These are phyloP conservation scores for Tetrahymena malaccensis DNA, from an alignment of 73 alveolate genomes.

Conservation along the genomic window DNA sequence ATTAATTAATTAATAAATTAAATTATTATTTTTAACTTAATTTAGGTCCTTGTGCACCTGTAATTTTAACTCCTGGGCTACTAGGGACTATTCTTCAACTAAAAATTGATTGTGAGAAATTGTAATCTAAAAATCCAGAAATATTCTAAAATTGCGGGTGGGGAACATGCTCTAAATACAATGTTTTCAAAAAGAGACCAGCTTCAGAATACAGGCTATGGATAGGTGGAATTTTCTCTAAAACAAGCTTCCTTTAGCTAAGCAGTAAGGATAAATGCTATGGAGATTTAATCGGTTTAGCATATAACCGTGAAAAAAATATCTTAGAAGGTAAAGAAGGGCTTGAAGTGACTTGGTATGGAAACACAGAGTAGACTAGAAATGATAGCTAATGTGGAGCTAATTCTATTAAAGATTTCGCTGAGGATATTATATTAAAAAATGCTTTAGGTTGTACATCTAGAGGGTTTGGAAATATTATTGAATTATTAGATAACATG, in stretches of 20 bases:
- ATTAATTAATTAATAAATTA: no score
- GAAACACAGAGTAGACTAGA: constrained; percentile 1
- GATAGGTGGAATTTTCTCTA: constrained; percentile 1
- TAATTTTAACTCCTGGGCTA: constrained; percentile 15
- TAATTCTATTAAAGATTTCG: background rate
- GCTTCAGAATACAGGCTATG: constrained; percentile 13
- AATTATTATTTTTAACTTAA: no score
- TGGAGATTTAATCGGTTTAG: constrained; percentile 14
- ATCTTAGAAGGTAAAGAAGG: background rate
- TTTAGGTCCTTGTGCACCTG: constrained; percentile 32
- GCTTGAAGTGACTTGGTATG: background rate
- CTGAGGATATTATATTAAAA: constrained; percentile 13
- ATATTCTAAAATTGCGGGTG: constrained; percentile 17
- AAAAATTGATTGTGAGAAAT: constrained; percentile 21
- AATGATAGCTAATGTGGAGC: constrained; percentile 11
- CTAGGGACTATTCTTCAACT: constrained; percentile 12
- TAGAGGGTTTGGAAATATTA: background rate
- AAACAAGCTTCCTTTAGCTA: background rate
- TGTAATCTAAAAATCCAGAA: constrained; percentile 5
- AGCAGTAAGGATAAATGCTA: constrained; percentile 4
- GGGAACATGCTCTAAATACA: constrained; percentile 10
- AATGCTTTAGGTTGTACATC: background rate
- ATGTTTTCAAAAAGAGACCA: background rate
- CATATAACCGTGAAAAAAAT: background rate
- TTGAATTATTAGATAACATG: constrained; percentile 1